Evolutionary conservation across 2,329 filamentous ascomycete genomes (phyloP), one percentile per base, ranked within the genome.

Genomic region (Fonsecaea monophora): DNA sequence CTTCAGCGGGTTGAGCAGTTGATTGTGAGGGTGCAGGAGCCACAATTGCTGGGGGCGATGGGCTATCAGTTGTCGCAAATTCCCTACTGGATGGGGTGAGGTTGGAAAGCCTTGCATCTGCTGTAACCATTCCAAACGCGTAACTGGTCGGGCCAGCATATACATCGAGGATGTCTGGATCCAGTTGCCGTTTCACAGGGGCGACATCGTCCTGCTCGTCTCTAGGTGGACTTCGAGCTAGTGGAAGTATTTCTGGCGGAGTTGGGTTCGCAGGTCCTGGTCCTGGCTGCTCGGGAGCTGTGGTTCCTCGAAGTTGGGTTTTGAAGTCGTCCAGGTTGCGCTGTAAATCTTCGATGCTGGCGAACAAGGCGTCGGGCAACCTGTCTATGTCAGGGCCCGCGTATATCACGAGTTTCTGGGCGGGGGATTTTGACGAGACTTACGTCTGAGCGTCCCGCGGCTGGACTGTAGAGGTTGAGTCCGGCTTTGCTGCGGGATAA

Each of bases 251-350:
- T 18, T 38, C 45, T 15, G 58, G 45, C 32, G 45, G 42, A 12
- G 30, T 61, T 35, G 12, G 32, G 9, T 25, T 8, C 6, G 45
- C 18, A 25, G 37, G 1, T 37, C 21, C 48, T 25, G 37, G 1
- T 30, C 21, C 48, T n/a, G 56, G n/a, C 15, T 50, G 56, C 21
- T 25, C 34, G 8, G 62, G 18, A n/a, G 13, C 37, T 1, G 34
- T 32, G 30, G 37, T 30, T 8, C 13, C 54, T 15, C 21, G 45
- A 12, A 64, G 55, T 34, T 37, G 58, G 2, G 55, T 25, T 30
- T 56, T 57, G 42, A 64, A 59, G 8, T 64, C 62, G 30, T 64
- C 48, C 55, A 64, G 18, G 2, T 59, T 56, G 25, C 62, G 45
- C 35, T 64, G 54, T 8, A 64, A 40, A 38, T 59, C 56, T 4